Conservation (phyloP, 2,329 filamentous ascomycete species). For the Passalora sequoiae region DNA sequence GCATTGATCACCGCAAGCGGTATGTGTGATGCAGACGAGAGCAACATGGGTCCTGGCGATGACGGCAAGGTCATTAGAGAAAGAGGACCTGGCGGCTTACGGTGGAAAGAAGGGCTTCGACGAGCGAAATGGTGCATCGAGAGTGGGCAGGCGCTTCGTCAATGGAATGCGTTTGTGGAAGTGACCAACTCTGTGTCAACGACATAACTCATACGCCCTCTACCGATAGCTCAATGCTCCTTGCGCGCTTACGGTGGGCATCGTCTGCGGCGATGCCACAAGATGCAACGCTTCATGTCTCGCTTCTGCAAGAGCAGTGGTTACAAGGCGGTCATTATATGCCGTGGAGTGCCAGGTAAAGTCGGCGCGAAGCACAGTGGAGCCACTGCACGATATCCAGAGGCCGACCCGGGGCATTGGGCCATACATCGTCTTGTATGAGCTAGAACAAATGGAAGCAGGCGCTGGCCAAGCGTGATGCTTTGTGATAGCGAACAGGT, state of each 20-base stretch:
- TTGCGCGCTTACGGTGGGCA: neutral
- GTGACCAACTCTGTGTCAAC: slow-evolving; percentile 56
- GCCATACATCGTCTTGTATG: slow-evolving; percentile 3
- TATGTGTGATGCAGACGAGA: slow-evolving; percentile 76
- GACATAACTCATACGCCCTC: neutral
- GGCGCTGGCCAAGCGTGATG: neutral
- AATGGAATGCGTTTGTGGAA: slow-evolving; percentile 79
- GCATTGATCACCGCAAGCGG: slow-evolving; percentile 81
- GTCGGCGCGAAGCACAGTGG: slow-evolving; percentile 3
- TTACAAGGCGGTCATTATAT: slow-evolving; percentile 2
- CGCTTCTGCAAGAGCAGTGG: neutral
- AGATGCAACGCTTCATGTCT: neutral
- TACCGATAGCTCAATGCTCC: too few relatives aligned
- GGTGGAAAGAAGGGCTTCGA: slow-evolving; percentile 93
- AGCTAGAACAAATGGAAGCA: slow-evolving; percentile 4
- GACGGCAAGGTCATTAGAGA: slow-evolving; percentile 77
- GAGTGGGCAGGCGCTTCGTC: slow-evolving; percentile 77
- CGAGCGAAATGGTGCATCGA: slow-evolving; percentile 81
- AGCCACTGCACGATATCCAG: slow-evolving; percentile 1
- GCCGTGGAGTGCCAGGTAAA: neutral
- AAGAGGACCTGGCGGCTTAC: slow-evolving; percentile 73
- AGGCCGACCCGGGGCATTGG: neutral
- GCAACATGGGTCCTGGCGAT: slow-evolving; percentile 72
- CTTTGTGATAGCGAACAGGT: slow-evolving; percentile 5
- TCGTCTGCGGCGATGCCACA: too few relatives aligned